Evolutionary conservation across 176 grass and related monocot genomes (phyloP).

Genomic region (Triticum timopheevii): DNA sequence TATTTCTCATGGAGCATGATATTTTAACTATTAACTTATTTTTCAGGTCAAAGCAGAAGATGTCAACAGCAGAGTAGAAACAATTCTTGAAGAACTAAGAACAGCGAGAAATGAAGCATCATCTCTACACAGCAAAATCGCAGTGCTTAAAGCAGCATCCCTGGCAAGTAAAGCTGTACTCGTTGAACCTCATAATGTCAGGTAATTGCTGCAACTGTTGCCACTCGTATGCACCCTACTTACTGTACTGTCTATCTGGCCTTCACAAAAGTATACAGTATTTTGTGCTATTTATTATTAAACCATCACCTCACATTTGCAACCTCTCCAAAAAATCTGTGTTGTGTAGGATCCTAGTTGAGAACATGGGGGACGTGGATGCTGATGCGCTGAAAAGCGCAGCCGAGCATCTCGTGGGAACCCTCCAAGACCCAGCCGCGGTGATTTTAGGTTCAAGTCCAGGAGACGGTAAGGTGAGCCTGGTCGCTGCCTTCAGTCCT

Average conservation of each 20-base stretch:
- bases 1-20: neutral
- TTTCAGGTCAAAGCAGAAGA: constrained; percentile 92
- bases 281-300: neutral
- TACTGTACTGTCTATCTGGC: neutral
- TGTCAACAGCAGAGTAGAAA: constrained; percentile 77
- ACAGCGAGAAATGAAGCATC: constrained; percentile 80
- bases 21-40: constrained; percentile 6
- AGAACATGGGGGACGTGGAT: constrained; percentile 88
- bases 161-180: constrained; percentile 54
- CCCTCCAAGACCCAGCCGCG: constrained; percentile 76
- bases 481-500: constrained; percentile 85
- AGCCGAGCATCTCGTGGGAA: constrained; percentile 64
- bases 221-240: neutral
- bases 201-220: constrained; percentile 43
- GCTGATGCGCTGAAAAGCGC: constrained; percentile 81
- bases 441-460: constrained; percentile 85
- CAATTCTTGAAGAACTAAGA: constrained; percentile 78
- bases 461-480: constrained; percentile 80
- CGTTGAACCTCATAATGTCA: constrained; percentile 56
- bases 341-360: constrained; percentile 62
- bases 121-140: constrained; percentile 75
- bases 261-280: neutral
- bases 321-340: constrained; percentile 5
- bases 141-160: constrained; percentile 75
- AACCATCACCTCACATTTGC: neutral